Conservation (phyloP, 805 yeast species). For the Phaffomyces antillensis region DNA sequence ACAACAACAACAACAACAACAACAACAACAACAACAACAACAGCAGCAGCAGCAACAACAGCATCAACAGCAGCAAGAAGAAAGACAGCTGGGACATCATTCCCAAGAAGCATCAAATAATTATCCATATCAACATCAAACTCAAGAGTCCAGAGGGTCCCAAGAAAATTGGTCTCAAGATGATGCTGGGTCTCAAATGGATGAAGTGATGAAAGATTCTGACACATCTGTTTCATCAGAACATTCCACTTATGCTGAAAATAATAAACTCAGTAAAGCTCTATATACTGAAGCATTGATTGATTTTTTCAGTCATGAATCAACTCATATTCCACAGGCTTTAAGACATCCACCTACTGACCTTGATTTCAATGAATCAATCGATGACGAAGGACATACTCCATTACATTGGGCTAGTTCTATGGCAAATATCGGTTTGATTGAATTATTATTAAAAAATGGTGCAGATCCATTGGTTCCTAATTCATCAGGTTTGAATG, state of each 20-base stretch:
- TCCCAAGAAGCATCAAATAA: neutral
- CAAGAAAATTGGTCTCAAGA: slow-evolving; percentile 27
- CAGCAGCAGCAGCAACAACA: slow-evolving; percentile 9
- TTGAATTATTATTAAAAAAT: slow-evolving; percentile 48
- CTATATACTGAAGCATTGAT: slow-evolving; percentile 35
- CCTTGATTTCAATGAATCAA: slow-evolving; percentile 57
- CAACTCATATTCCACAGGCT: slow-evolving; percentile 25
- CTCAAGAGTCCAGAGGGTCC: slow-evolving; percentile 22
- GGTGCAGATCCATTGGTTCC: slow-evolving; percentile 54
- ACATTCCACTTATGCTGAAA: slow-evolving; percentile 17
- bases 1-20: slow-evolving; percentile 15
- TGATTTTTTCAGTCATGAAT: slow-evolving; percentile 40
- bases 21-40: slow-evolving; percentile 20
- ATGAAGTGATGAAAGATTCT: slow-evolving; percentile 29
- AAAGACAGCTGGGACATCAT: slow-evolving; percentile 1
- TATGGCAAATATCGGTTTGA: slow-evolving; percentile 57
- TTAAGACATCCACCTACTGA: slow-evolving; percentile 53
- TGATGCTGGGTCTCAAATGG: slow-evolving; percentile 25
- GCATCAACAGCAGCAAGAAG: slow-evolving; percentile 24
- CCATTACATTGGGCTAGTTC: slow-evolving; percentile 85
- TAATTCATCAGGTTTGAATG: slow-evolving; percentile 57
- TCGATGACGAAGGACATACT: slow-evolving; percentile 77
- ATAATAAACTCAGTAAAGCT: slow-evolving; percentile 24
- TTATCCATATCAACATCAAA: slow-evolving; percentile 11
- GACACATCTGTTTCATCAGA: slow-evolving; percentile 36